Conservation (phyloP, 228 moss, liverwort and hornwort genomes). For the Sphagnum fallax region DNA sequence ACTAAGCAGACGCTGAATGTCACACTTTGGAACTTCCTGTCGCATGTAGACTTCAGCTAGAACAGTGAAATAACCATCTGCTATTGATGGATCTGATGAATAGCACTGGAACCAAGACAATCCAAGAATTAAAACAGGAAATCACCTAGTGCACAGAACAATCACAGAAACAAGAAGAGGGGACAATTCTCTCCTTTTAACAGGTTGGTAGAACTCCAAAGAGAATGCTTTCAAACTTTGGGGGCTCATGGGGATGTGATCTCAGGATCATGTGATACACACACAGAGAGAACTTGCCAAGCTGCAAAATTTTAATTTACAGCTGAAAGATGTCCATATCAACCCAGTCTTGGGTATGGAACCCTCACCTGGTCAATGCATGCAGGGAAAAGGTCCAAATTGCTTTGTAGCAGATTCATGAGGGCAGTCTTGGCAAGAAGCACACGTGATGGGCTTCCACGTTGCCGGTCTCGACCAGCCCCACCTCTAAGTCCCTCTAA, state of each 20-base stretch:
- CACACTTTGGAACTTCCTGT: slow-evolving; percentile 93
- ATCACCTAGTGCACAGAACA: too few relatives aligned
- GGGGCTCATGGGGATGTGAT: too few relatives aligned
- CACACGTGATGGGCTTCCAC: slow-evolving; percentile 86
- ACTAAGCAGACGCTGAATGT: slow-evolving; percentile 90
- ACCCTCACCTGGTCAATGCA: slow-evolving; percentile 92
- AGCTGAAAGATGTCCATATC: too few relatives aligned
- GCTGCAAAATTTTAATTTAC: too few relatives aligned
- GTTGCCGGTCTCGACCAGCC: slow-evolving; percentile 88
- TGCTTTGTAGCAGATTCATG: slow-evolving; percentile 98
- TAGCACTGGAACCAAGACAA: slow-evolving; percentile 68
- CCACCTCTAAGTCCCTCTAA: slow-evolving; percentile 80
- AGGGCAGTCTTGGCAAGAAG: slow-evolving; percentile 92
- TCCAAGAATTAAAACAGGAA: background rate
- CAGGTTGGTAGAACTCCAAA: background rate
- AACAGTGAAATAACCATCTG: slow-evolving; percentile 98
- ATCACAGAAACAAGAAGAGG: background rate
- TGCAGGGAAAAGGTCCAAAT: slow-evolving; percentile 94
- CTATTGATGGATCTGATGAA: slow-evolving; percentile 93
- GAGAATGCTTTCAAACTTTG: too few relatives aligned
- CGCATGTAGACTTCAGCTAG: slow-evolving; percentile 99
- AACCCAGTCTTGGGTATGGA: too few relatives aligned
- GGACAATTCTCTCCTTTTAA: background rate
- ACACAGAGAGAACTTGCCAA: too few relatives aligned
- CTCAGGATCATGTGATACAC: too few relatives aligned